Evolutionary conservation across 2,329 filamentous ascomycete genomes (phyloP), one percentile per base, ranked within the genome.

Genomic region (Ceratocystis cacaofunesta): DNA sequence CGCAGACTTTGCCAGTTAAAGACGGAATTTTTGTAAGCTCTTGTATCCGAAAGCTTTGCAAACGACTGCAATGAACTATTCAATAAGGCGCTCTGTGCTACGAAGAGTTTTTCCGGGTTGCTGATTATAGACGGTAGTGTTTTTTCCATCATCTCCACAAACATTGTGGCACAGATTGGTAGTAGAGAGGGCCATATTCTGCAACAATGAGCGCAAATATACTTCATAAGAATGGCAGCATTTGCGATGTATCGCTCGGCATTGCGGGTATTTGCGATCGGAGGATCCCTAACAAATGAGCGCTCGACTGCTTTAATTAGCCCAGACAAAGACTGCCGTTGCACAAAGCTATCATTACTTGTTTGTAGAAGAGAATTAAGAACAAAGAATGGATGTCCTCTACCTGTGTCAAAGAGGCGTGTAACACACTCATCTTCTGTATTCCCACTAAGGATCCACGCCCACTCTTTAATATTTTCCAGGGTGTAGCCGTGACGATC

Each of bases 1-100:
- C 77, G 79, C 68, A 85, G 81, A 0, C 82, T 82, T 65, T 80
- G 76, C 84, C 84, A 86, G 68, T 80, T 81, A 71, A 78, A 75
- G 3, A 72, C 71, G 72, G 76, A 77, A 46, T 78, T 75, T 3
- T 68, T 64, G 25, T 76, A 68, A 0, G 77, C 74, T 1, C 72
- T 67, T 22, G 67, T 69, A 1, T 68, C 66, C 1, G 76, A 70
- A 5, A 73, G 74, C 25, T 68, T 67, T 15, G 72, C 73, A 7
- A 79, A 71, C 5, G 70, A 67, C 15, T 68, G 69, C 12, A 80
- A 66, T 2, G 73, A 69, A 41, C 66, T 62, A 65, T 78, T 79
- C 68, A 75, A 75, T 2, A 77, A 67, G 19, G 68, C 62, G 60
- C 74, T 75, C 52, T 72, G 71, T 17, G 70, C 57, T 32, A 61